Conservation (phyloP, 345 rosid species). For the Lepidium aucheri region DNA sequence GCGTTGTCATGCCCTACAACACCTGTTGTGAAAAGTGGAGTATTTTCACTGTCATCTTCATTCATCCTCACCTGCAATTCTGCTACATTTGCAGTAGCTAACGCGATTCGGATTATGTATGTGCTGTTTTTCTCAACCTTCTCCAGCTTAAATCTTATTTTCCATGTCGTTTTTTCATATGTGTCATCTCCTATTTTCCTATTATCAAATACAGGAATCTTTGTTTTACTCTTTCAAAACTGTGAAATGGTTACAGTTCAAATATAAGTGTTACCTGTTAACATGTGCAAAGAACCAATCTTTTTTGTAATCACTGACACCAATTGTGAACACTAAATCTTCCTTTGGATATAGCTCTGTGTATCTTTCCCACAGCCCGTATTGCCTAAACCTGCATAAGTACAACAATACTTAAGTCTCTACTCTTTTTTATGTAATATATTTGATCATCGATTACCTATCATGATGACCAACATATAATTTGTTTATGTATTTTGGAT, state of each 20-base stretch:
- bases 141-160: conserved; percentile 50
- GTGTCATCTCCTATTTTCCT: conserved; percentile 35
- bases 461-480: conserved; percentile 63
- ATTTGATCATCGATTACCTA: conserved; percentile 31
- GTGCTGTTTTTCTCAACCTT: conserved; percentile 23
- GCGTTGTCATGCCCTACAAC: conserved; percentile 69
- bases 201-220: not conserved
- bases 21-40: conserved; percentile 49
- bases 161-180: conserved; percentile 64
- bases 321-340: conserved; percentile 60
- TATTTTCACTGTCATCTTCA: conserved; percentile 16
- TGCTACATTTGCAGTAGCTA: conserved; percentile 58
- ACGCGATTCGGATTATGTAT: conserved; percentile 51
- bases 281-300: conserved; percentile 94
- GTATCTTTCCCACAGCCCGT: conserved; percentile 85
- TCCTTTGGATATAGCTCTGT: conserved; percentile 48
- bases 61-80: conserved; percentile 48
- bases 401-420: not conserved
- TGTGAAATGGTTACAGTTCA: not conserved
- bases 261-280: conserved; percentile 36
- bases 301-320: conserved; percentile 45
- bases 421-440: not conserved
- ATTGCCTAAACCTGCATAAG: conserved; percentile 61
- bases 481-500: conserved; percentile 52
- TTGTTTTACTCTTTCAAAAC: not conserved